Evolutionary conservation across 345 rosid species (phyloP), one percentile per base, ranked within the genome.

Genomic region (Schrenkiella parvula): DNA sequence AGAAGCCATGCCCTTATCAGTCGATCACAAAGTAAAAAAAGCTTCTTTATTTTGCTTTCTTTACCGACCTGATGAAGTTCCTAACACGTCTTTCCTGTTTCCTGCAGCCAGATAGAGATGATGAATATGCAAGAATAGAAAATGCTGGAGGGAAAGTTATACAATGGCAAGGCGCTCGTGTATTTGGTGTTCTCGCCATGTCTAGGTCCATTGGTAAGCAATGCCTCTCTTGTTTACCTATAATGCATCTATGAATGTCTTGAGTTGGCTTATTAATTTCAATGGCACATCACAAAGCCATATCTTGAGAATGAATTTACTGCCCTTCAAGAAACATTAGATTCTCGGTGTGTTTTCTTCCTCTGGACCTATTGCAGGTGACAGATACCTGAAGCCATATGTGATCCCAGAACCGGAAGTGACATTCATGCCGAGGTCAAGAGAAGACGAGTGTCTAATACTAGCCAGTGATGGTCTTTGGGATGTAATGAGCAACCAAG

Each of bases 71-170:
- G 60, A 43, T 43, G 6, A 34, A 11, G 9, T 41, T 51, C 6
- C 29, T 39, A n/a, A 13, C 19, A 9, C 19, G 4, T 44, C 11
- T 34, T 34, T 11, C 64, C 39, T 56, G 18, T 64, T 53, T 57
- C 31, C 70, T 71, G 71, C 81, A 93, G 99, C 99, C 99, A 50
- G 87, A 95, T 76, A 86, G 95, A 72, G 95, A 91, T 72, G 99
- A 95, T 81, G 99, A 91, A 76, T 88, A 83, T 78, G 86, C 89
- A 64, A 91, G 99, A 78, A 95, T 95, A 60, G 98, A 95, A 75
- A 96, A 87, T 50, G 93, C 99, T 56, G 99, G 96, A 66, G 99
- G 99, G 34, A 95, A 85, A 84, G 96, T 95, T 76, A 95, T 95
- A 64, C 95, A 89, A 37, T 95, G 97, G 99, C 93, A 91, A 56